Conservation (phyloP, 1,284 basidiomycete species). For the Athelia sp. region DNA sequence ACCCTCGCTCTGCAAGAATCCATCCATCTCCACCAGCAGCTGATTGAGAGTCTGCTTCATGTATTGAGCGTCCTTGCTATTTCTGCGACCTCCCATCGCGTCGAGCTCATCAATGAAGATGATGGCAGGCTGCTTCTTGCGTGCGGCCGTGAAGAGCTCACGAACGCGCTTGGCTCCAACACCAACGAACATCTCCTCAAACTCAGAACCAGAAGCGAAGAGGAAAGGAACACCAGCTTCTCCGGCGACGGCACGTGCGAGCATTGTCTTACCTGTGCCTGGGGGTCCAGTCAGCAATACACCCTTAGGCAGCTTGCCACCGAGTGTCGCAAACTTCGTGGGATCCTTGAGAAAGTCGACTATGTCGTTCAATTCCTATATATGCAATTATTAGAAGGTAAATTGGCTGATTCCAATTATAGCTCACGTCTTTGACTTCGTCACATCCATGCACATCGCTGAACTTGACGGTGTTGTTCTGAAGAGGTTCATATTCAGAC, state of each 20-base stretch:
- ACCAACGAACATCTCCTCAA: conserved; percentile 98
- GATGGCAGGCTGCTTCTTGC: conserved; percentile 92
- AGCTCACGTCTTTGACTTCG: conserved; percentile 78
- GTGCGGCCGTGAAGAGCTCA: conserved; percentile 92
- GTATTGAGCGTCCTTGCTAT: conserved; percentile 82
- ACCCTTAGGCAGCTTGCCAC: conserved; percentile 90
- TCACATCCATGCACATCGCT: conserved; percentile 93
- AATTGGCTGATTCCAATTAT: not conserved
- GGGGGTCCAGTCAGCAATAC: conserved; percentile 86
- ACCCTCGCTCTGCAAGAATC: conserved; percentile 87
- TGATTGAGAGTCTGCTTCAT: conserved; percentile 94
- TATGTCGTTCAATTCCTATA: conserved; percentile 84
- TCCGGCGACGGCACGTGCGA: conserved; percentile 94
- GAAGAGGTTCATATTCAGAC: conserved; percentile 70
- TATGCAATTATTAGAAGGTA: not conserved
- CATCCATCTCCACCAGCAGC: conserved; percentile 92
- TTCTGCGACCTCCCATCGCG: conserved; percentile 91
- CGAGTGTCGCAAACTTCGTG: conserved; percentile 80
- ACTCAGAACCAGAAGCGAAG: conserved; percentile 87
- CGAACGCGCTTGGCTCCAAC: conserved; percentile 95
- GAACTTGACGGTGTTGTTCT: conserved; percentile 83
- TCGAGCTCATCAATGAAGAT: conserved; percentile 95
- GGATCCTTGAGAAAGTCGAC: conserved; percentile 93
- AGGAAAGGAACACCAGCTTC: conserved; percentile 95
- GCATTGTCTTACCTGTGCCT: conserved; percentile 95